Evolutionary conservation across 2,329 filamentous ascomycete species (phyloP), one percentile per base, ranked within the genome.

Genomic region (Paraphoma sp.): DNA sequence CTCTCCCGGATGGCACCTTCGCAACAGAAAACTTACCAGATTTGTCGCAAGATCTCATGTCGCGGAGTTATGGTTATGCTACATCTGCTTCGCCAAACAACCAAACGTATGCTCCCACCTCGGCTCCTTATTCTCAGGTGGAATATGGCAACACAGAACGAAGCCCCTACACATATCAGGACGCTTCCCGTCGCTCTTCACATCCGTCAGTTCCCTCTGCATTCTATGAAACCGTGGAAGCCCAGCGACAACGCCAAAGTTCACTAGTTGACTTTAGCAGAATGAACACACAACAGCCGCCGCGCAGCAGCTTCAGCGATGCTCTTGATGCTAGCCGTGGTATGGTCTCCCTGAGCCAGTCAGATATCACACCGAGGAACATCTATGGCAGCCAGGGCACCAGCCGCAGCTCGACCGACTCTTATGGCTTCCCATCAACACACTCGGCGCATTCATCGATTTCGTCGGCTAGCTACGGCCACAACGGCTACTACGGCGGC

Each of bases 281-380:
- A 79, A 85, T 87, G 76, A 81, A 80, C 64, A 79, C 86, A 49
- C 85, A 74, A 79, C 69, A 68, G 81, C 86, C 79, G 73, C 88
- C 82, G 48, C 82, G 84, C 53, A 83, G 89, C 67, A 89, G 88
- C 67, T 96, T 93, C 76, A 91, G 89, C 64, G 94, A 97, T 73
- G 92, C 92, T 29, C 87, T 98, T 54, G 94, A 97, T 76, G 93
- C 93, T 23, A 93, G 93, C 75, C 90, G 95, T 59, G 92, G 93
- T 67, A 97, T 98, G 91, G 86, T 97, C 28, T 92, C 93, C 38
- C 91, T 98, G 85, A 96, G 92, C 84, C 93, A 97, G 79, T 67
- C 72, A 8, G 93, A 97, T 68, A 79, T 88, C 69, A 97, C 93
- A 1, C 63, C 63, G 4, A 84, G 93, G 60, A 95, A 94, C 74